phyloP scores from a whole-genome alignment of 2,329 filamentous ascomycete genomes.

The Ilyonectria mors-panacis region DNA sequence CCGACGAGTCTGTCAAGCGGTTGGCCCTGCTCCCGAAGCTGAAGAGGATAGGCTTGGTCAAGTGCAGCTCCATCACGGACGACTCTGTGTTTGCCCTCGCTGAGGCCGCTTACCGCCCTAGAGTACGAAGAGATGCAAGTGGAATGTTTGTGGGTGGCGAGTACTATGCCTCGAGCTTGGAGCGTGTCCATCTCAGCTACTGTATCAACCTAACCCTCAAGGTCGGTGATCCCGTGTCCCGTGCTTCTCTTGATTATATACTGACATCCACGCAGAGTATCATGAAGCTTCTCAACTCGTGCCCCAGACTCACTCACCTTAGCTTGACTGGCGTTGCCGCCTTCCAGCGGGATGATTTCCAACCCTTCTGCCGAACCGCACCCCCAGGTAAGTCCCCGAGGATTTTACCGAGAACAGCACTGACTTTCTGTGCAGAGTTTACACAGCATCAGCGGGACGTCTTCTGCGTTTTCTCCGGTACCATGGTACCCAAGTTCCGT shows the following conservation, averaged over 20 bases:
- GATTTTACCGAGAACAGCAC: constrained; percentile 21
- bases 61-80: constrained; percentile 92
- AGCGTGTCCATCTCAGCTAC: constrained; percentile 96
- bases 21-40: constrained; percentile 92
- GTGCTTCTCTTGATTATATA: neutral
- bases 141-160: constrained; percentile 65
- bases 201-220: constrained; percentile 87
- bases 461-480: constrained; percentile 97
- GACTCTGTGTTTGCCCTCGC: constrained; percentile 89
- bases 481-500: constrained; percentile 83
- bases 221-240: constrained; percentile 65
- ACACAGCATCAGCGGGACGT: constrained; percentile 95
- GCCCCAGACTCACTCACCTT: constrained; percentile 92
- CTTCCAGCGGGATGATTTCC: constrained; percentile 88
- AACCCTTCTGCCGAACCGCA: constrained; percentile 87
- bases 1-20: constrained; percentile 87
- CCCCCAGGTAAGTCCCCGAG: constrained; percentile 73
- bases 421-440: constrained; percentile 76
- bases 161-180: constrained; percentile 77
- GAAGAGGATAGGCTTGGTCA: constrained; percentile 94
- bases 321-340: constrained; percentile 94
- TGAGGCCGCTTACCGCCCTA: constrained; percentile 72
- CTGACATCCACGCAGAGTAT: constrained; percentile 77
- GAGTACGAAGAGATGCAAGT: constrained; percentile 64
- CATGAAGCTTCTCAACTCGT: constrained; percentile 88